These are phyloP conservation scores for Tuber calosporum DNA, from an alignment of 495 filamentous ascomycete species.

Conservation along the genomic window DNA sequence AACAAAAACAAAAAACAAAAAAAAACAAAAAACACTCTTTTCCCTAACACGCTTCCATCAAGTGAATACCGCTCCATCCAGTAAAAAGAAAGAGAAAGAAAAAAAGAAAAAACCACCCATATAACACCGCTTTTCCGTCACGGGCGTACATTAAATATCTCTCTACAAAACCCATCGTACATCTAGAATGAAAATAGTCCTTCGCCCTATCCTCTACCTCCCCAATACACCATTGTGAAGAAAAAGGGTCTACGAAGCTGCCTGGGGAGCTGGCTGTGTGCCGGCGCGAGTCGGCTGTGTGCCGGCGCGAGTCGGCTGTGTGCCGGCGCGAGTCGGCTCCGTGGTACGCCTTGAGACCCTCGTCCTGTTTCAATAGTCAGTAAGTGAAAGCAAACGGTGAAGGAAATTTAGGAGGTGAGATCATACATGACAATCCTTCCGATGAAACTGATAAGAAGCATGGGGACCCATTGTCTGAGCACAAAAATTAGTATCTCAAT, in stretches of 20 bases:
- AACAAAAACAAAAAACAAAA: not conserved
- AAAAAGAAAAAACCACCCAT: conserved; percentile 14
- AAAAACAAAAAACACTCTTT: conserved; percentile 15
- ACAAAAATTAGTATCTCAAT: not conserved
- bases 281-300: not conserved
- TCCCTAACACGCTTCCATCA: not conserved
- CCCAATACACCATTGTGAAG: not conserved
- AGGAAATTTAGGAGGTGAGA: conserved; percentile 6
- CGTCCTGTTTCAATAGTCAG: conserved; percentile 22
- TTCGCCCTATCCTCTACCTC: not conserved
- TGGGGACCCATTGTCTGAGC: conserved; percentile 50
- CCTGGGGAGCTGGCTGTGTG: not conserved
- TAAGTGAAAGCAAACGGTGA: conserved; percentile 34
- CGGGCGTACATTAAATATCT: not conserved
- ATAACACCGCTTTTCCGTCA: not conserved
- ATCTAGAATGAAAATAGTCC: not conserved
- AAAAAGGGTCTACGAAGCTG: not conserved
- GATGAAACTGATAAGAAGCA: conserved; percentile 75
- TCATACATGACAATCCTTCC: conserved; percentile 84
- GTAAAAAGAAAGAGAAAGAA: conserved; percentile 15
- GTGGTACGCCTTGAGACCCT: conserved; percentile 43
- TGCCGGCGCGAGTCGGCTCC: not conserved
- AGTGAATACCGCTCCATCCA: conserved; percentile 13
- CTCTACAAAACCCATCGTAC: not conserved
- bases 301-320: not conserved